Evolutionary conservation across 2,329 filamentous ascomycete genomes (phyloP).

Genomic region (Sporothrix dimorphospora): DNA sequence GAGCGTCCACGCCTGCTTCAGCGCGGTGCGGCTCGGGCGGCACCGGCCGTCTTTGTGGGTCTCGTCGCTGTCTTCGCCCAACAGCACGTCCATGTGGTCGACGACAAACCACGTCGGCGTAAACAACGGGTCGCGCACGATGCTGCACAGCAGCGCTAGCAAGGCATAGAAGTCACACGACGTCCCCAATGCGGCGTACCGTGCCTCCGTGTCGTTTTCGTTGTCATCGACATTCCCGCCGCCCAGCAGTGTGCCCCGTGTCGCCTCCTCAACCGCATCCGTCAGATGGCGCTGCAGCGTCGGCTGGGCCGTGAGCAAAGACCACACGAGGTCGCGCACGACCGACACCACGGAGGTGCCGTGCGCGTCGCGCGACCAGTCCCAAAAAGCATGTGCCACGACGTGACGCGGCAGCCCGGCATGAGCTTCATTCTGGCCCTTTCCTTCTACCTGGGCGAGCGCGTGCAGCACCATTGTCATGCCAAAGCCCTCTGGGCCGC

Average conservation of each 20-base stretch:
- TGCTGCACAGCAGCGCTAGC: conserved; percentile 1
- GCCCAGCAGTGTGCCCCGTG: not conserved
- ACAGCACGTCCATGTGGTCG: conserved; percentile 5
- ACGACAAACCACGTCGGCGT: conserved; percentile 4
- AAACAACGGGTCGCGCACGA: not conserved
- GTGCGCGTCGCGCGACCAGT: conserved; percentile 1
- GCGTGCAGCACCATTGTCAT: not conserved
- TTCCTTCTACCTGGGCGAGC: not conserved
- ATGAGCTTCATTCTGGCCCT: not conserved
- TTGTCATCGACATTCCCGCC: not conserved
- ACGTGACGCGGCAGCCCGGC: not conserved
- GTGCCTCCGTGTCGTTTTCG: not conserved
- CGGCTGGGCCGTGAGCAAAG: not conserved
- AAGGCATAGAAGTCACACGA: conserved; percentile 9
- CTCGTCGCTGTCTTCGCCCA: not conserved
- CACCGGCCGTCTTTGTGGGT: not conserved
- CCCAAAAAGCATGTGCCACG: conserved; percentile 4
- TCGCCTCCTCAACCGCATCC: not conserved
- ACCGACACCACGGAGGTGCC: conserved; percentile 6
- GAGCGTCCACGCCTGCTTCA: not conserved
- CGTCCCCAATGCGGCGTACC: not conserved
- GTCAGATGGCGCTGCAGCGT: not conserved
- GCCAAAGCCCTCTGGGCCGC: not conserved
- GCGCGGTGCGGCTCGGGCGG: not conserved
- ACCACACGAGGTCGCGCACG: not conserved